Evolutionary conservation across 2,329 filamentous ascomycete species (phyloP).

Genomic region (Coniella vitis): DNA sequence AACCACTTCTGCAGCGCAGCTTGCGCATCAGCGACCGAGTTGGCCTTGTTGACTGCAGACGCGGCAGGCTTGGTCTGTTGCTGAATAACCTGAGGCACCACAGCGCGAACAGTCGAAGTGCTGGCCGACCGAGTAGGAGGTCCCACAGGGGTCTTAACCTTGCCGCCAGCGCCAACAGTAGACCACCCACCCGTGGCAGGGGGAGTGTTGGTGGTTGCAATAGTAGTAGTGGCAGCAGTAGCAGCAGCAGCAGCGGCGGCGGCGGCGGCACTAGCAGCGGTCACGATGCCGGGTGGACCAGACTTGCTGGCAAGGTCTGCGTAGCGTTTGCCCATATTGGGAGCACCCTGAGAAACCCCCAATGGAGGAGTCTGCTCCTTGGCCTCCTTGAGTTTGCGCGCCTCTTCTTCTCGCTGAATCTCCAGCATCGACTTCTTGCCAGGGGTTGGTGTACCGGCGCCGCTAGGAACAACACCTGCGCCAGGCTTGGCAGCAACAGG

Average conservation of each 20-base stretch:
- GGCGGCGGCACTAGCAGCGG: slow-evolving; percentile 33
- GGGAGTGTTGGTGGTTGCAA: slow-evolving; percentile 24
- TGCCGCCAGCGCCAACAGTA: slow-evolving; percentile 89
- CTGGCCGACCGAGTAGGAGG: slow-evolving; percentile 42
- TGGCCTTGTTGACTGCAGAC: slow-evolving; percentile 32
- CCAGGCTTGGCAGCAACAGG: slow-evolving; percentile 41
- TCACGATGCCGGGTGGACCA: slow-evolving; percentile 23
- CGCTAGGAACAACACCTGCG: slow-evolving; percentile 12
- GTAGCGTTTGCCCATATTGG: slow-evolving; percentile 70
- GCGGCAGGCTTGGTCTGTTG: slow-evolving; percentile 32
- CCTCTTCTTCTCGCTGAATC: slow-evolving; percentile 94
- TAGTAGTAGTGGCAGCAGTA: slow-evolving; percentile 21
- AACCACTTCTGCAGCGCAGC: slow-evolving; percentile 96
- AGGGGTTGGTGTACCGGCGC: slow-evolving; percentile 23
- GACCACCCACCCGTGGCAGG: slow-evolving; percentile 65
- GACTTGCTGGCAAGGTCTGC: slow-evolving; percentile 86
- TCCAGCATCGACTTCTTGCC: slow-evolving; percentile 87
- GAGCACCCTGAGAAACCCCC: slow-evolving; percentile 37
- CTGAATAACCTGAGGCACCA: slow-evolving; percentile 3
- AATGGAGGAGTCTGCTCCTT: slow-evolving; percentile 43
- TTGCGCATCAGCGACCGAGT: slow-evolving; percentile 49
- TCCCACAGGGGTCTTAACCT: slow-evolving; percentile 68
- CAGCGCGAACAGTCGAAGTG: slow-evolving; percentile 23
- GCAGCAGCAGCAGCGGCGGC: slow-evolving; percentile 11
- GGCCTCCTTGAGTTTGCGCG: slow-evolving; percentile 68